A percentile compares a stretch with the other conserved stretches of the same genome.
Evolutionary conservation across 2,329 filamentous ascomycete genomes (phyloP).

Genomic region (Thermoascus crustaceus): DNA sequence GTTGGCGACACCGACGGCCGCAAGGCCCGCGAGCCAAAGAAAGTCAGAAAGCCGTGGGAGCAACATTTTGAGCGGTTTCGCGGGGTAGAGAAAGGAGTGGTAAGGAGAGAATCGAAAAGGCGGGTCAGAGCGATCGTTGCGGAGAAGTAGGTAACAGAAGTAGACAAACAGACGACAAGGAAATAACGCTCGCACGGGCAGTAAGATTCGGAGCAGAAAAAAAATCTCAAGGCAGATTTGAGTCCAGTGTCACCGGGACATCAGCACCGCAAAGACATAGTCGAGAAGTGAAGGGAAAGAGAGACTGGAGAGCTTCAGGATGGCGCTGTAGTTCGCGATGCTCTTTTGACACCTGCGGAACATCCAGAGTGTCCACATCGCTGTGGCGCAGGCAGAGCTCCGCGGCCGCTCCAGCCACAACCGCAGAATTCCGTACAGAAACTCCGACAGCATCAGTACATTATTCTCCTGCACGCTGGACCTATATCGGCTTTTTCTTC

Average conservation of each 20-base stretch:
- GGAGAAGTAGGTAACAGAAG: not conserved
- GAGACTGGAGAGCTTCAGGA: conserved; percentile 5
- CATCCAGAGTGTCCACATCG: conserved; percentile 20
- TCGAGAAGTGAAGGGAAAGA: conserved; percentile 6
- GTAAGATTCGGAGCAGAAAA: no score
- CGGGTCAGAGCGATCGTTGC: not conserved
- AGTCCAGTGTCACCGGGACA: conserved; percentile 30
- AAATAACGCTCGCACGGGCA: no score
- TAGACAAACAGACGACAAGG: no score
- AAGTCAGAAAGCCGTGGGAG: conserved; percentile 26
- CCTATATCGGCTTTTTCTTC: no score
- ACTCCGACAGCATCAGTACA: not conserved
- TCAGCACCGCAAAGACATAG: conserved; percentile 45
- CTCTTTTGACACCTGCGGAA: conserved; percentile 6
- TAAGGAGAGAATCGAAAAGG: conserved; percentile 2
- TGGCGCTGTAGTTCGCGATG: conserved; percentile 3
- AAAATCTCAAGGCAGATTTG: no score
- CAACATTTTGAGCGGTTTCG: conserved; percentile 19
- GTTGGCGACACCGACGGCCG: conserved; percentile 20
- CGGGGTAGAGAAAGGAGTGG: conserved; percentile 1
- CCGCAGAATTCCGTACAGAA: not conserved
- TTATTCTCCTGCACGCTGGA: not conserved
- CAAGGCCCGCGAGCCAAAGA: conserved; percentile 27
- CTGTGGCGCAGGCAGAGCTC: conserved; percentile 11
- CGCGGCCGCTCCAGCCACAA: conserved; percentile 12